A percentile compares a stretch with the other conserved stretches of the same genome.
These are phyloP conservation scores for Boletus sp. DNA, from an alignment of 768 basidiomycete genomes.

Conservation along the genomic window DNA sequence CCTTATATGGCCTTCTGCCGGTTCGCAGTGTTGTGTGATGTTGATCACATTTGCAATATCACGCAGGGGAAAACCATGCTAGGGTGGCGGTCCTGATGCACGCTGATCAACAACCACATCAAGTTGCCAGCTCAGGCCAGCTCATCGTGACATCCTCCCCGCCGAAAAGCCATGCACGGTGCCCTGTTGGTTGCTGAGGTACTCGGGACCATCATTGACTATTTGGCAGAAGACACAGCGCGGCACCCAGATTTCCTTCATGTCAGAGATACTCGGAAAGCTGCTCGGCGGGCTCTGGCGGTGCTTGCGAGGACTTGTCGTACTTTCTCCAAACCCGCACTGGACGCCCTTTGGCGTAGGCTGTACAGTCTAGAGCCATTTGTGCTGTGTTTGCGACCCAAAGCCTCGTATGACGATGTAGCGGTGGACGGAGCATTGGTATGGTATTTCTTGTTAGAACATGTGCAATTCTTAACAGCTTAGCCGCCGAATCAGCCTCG, in stretches of 20 bases:
- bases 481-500: not conserved
- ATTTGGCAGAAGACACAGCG: not conserved
- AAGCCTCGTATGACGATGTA: not conserved
- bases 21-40: too few relatives aligned
- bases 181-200: slow-evolving; percentile 4
- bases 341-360: slow-evolving; percentile 14
- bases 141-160: not conserved
- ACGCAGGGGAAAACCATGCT: too few relatives aligned
- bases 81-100: too few relatives aligned
- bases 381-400: slow-evolving; percentile 2
- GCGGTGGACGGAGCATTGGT: not conserved
- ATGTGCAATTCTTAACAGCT: not conserved
- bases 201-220: not conserved
- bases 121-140: not conserved
- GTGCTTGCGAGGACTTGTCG: slow-evolving; percentile 15
- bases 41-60: too few relatives aligned
- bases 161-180: not conserved
- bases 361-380: slow-evolving; percentile 8
- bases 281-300: not conserved
- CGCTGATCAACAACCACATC: not conserved
- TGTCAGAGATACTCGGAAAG: not conserved
- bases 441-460: not conserved
- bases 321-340: slow-evolving; percentile 12
- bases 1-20: too few relatives aligned
- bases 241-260: not conserved